Evolutionary conservation across 2,329 filamentous ascomycete genomes (phyloP), one percentile per base, ranked within the genome.

Genomic region (Trichoderma sp.): DNA sequence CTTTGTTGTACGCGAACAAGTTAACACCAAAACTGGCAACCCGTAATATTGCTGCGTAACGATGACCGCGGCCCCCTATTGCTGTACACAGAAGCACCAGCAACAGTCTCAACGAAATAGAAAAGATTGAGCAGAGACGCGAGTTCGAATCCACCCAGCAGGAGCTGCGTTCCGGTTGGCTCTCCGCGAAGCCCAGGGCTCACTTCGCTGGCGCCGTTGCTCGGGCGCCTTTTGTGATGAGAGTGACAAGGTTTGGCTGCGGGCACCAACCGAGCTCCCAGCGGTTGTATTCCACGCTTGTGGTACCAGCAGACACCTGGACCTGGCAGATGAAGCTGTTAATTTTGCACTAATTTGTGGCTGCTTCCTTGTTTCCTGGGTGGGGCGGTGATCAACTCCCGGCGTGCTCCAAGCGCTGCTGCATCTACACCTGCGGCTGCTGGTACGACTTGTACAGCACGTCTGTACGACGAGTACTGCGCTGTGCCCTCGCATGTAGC

Each of bases 371-470:
- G 52, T 43, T 57, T 56, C 55, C 33, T 47, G 5, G 6, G 64
- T 59, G 64, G 64, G 64, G 24, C 64, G 40, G 55, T 67, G 64
- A 58, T 67, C 64, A 59, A 47, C 55, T 67, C 64, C 55, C 64
- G 64, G 64, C 64, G 37, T 52, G 64, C 64, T 67, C 16, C 40
- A 27, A 29, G 21, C 27, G 33, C 35, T 6, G 43, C 8, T 47
- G 35, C 57, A n/a, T 27, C 40, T 24, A 40, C 58, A 19, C 58
- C 31, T 63, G 60, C 47, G 7, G 19, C n/a, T 61, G 59, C 57
- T 43, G 33, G 56, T 21, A 59, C 56, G 35, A 31, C 27, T 43
- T 33, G 59, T 49, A 61, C 40, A 27, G 16, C 57, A 19, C 11
- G 60, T 31, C 19, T 52, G 21, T 35, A 33, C 33, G 47, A 56